These are phyloP conservation scores for Rhynchosporium agropyri DNA, from an alignment of 2,329 filamentous ascomycete species.

Conservation along the genomic window DNA sequence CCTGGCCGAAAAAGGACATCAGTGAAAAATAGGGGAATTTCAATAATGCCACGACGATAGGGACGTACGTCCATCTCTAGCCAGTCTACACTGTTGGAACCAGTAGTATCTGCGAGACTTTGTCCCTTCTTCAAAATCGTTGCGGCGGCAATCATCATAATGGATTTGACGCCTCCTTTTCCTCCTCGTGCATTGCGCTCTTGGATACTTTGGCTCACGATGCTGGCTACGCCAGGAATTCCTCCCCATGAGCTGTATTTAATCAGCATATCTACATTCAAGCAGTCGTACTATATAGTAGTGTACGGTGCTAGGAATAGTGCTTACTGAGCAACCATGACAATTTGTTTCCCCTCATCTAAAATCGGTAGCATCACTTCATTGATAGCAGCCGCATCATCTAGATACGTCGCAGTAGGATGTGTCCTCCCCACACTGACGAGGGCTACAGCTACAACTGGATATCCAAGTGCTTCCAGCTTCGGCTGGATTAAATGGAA, in stretches of 20 bases:
- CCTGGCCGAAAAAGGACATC: neutral
- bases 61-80: neutral
- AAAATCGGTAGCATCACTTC: constrained; percentile 11
- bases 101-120: neutral
- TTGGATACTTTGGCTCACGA: constrained; percentile 42
- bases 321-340: constrained; percentile 44
- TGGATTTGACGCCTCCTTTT: constrained; percentile 41
- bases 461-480: constrained; percentile 21
- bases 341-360: constrained; percentile 39
- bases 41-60: neutral
- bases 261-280: neutral
- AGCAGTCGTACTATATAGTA: neutral
- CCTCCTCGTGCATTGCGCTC: constrained; percentile 43
- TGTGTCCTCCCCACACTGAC: neutral
- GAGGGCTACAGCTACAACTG: constrained; percentile 17
- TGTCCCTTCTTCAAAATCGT: constrained; percentile 8
- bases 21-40: neutral
- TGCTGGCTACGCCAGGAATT: constrained; percentile 41
- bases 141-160: constrained; percentile 24
- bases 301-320: neutral
- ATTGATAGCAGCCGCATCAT: constrained; percentile 23
- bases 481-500: constrained; percentile 16
- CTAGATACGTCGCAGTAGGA: constrained; percentile 9
- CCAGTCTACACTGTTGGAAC: neutral
- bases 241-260: constrained; percentile 40